Conservation (phyloP, 2,329 filamentous ascomycete species). For the Talaromyces sp. region DNA sequence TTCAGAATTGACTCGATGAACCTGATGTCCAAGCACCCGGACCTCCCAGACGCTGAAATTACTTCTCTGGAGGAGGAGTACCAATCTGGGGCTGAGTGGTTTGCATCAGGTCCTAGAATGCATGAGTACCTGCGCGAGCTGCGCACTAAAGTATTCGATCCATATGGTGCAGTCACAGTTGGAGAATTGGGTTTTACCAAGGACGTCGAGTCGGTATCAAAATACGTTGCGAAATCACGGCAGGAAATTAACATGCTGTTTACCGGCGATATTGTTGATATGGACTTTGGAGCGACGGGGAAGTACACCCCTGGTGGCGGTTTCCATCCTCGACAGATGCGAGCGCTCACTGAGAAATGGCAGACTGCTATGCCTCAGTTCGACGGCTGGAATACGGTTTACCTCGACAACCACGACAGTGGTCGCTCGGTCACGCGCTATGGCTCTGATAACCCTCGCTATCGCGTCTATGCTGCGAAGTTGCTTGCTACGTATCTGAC, state of each 20-base stretch:
- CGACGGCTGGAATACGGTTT: conserved; percentile 20
- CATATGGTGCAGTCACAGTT: conserved; percentile 54
- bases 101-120: conserved; percentile 52
- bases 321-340: conserved; percentile 31
- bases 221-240: not conserved
- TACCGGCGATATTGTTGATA: conserved; percentile 36
- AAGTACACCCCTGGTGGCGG: conserved; percentile 41
- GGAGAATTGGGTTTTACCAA: conserved; percentile 54
- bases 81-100: conserved; percentile 36
- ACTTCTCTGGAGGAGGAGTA: conserved; percentile 20
- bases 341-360: conserved; percentile 50
- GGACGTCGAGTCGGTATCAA: conserved; percentile 46
- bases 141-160: conserved; percentile 43
- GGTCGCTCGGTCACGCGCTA: conserved; percentile 42
- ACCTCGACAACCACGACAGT: conserved; percentile 2
- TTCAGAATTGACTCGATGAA: conserved; percentile 71
- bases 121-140: conserved; percentile 51
- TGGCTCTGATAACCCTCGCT: conserved; percentile 38
- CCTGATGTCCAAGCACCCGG: conserved; percentile 59
- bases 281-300: conserved; percentile 47
- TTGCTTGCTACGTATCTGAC: conserved; percentile 49
- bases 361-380: conserved; percentile 54
- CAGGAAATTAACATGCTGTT: conserved; percentile 58
- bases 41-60: conserved; percentile 43
- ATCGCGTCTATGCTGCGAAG: conserved; percentile 46